Base-by-base conservation (phyloP, 2,329 filamentous ascomycete species). In the Zarea fungicola region DNA sequence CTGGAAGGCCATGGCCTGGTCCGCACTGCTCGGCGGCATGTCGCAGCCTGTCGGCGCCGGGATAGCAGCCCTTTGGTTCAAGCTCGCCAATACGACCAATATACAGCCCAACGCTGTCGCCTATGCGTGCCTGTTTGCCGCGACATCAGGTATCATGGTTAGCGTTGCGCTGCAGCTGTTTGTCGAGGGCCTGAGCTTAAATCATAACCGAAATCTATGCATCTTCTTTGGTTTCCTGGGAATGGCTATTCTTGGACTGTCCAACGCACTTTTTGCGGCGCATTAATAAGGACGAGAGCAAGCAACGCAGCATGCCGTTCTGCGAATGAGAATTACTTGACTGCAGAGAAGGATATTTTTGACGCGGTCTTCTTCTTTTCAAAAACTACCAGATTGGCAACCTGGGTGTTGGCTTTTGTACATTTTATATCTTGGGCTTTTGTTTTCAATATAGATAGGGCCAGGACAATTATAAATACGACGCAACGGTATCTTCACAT, bases 101-200 rank as follows among this genome's bases (percentile, higher is more conserved):
- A 65, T 76, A 48, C 64, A 65, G 0, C 77, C 78, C 14, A 74
- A 76, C 49, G 67, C 74, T n/a, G 73, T 74, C n/a, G 75, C 76
- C 0, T 92, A 93, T 60, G 88, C 84, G 0, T 80, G 79, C 45
- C 84, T 97, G 69, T 99, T 99, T 71, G 91, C 89, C 6, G 73
- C 84, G 9, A 97, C 92, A 0, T 84, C 90, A 1, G 93, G 93
- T 1, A 95, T 99, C 59, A 97, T 99, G 93, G 85, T 89, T 23
- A 93, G 87, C 58, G 93, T 99, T 25, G 90, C 86, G 3, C 68
- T 99, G 62, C 88, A 95, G 68, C 73, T 99, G 6, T 92, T 96
- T 61, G 84, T 87, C 4, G 91, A 99, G 72, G 86, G 85, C 56
- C 65, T 96, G 62, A 87, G 85, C 50, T 68, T 96, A 61, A 91